Base-by-base conservation (phyloP, 2,329 filamentous ascomycete genomes). In the Trichoderma koningii region DNA sequence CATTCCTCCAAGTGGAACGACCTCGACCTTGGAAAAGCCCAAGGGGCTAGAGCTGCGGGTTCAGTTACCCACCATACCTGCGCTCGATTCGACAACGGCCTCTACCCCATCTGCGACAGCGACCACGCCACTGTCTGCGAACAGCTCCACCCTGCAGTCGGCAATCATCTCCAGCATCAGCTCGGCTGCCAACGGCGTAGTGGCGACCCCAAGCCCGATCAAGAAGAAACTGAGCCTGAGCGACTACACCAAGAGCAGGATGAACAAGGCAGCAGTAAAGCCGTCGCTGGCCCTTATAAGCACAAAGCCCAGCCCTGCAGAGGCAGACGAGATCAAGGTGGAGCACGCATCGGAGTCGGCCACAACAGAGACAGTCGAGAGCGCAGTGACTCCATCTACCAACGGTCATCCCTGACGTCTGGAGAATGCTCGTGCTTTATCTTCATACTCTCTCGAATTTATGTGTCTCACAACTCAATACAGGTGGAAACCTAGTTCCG, bases 191-290 rank as follows among this genome's bases (percentile, higher is more conserved):
- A 85, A 83, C 64, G 80, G 82, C 15, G 69, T 78, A 9, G 73
- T 73, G 6, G 79, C 79, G 10, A 79, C 81, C 23, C 84, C 85
- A 3, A 88, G 85, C 67, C 87, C 87, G 2, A 78, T 86, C 38
- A 88, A 88, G 76, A 89, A 89, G 79, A 89, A 89, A 74, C 76
- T 89, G 44, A 89, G 85, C 68, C 74, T 89, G 2, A 89, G 86
- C 70, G 87, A 89, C 71, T 89, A 89, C 70, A 84, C 81, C 9
- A 87, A 85, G 73, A 85, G 83, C 68, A 79, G 84, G 57, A 80
- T 82, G 76, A 84, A 82, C 70, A 87, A 86, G 71, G 81, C 81
- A 3, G 80, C 81, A 3, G 80, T 70, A 72, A 70, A 79, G 61
- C 69, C 73, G 10, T 65, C 71, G 3, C 71, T 71, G 3, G 73